phyloP scores from a whole-genome alignment of 2,329 filamentous ascomycete species.

The Beauveria caledonica region DNA sequence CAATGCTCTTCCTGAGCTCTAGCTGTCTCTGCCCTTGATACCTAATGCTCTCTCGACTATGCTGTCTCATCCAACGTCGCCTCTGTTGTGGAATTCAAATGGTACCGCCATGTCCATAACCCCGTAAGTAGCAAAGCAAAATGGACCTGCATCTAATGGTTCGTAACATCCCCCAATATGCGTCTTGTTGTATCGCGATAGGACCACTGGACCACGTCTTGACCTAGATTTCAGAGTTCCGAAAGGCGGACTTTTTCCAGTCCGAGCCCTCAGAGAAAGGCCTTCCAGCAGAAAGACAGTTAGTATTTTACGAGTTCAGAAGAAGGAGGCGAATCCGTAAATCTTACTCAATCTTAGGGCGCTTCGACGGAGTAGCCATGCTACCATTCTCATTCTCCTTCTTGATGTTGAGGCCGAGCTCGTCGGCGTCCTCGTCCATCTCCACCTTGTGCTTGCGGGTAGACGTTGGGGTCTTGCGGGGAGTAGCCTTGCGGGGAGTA shows the following conservation, averaged over 20 bases:
- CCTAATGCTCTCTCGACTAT: not conserved
- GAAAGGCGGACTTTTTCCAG: not conserved
- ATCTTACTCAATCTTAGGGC: conserved; percentile 11
- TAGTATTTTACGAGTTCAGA: not conserved
- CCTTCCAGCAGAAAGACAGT: not conserved
- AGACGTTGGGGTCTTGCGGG: conserved; percentile 23
- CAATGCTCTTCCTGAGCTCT: not conserved
- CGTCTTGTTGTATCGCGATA: not conserved
- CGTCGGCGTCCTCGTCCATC: conserved; percentile 13
- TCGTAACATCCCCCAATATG: not conserved
- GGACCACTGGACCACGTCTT: not conserved
- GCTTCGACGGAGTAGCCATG: conserved; percentile 18
- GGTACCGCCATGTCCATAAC: not conserved
- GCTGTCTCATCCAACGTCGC: not conserved
- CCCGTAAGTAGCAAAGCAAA: not conserved
- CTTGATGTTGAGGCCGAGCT: conserved; percentile 12
- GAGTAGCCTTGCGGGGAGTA: conserved; percentile 20
- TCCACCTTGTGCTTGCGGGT: conserved; percentile 18
- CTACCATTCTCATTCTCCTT: conserved; percentile 18
- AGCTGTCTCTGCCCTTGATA: not conserved
- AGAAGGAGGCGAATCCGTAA: no score
- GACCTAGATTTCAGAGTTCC: not conserved
- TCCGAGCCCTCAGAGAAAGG: not conserved
- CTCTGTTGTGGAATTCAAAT: not conserved
- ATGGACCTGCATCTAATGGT: not conserved